phyloP scores from a whole-genome alignment of 2,329 filamentous ascomycete species.

The Colletotrichum sp. region DNA sequence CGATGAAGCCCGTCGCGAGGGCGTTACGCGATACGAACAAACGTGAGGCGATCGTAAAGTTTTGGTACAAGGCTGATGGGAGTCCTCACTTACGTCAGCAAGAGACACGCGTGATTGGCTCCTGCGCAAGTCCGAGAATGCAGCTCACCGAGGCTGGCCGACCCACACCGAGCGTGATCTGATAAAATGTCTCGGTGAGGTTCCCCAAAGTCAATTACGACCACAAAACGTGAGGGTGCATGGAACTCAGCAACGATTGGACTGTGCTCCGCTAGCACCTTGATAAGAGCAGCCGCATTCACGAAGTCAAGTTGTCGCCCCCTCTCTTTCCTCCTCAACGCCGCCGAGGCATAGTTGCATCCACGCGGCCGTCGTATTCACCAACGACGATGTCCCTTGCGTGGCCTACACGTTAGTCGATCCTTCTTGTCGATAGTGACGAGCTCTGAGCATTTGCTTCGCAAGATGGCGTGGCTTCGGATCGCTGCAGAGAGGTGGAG shows the following conservation, averaged over 20 bases:
- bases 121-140: background rate
- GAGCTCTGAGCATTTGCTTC: slow-evolving; percentile 8
- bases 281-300: background rate
- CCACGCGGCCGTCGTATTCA: background rate
- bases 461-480: background rate
- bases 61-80: slow-evolving; percentile 14
- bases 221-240: background rate
- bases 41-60: slow-evolving; percentile 7
- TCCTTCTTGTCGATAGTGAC: background rate
- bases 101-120: background rate
- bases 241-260: background rate
- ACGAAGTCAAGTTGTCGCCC: background rate
- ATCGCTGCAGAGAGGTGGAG: background rate
- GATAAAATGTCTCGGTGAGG: background rate
- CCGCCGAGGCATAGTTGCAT: background rate
- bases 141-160: background rate
- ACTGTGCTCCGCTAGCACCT: background rate
- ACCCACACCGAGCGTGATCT: background rate
- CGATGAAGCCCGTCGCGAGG: slow-evolving; percentile 5
- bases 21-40: background rate
- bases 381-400: background rate
- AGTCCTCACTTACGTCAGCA: slow-evolving; percentile 7
- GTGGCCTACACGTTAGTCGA: background rate
- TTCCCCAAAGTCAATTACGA: background rate
- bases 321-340: background rate